A percentile compares a stretch with the other conserved stretches of the same genome.
Conservation (phyloP, 2,329 filamentous ascomycete genomes). For the Colletotrichum tofieldiae region DNA sequence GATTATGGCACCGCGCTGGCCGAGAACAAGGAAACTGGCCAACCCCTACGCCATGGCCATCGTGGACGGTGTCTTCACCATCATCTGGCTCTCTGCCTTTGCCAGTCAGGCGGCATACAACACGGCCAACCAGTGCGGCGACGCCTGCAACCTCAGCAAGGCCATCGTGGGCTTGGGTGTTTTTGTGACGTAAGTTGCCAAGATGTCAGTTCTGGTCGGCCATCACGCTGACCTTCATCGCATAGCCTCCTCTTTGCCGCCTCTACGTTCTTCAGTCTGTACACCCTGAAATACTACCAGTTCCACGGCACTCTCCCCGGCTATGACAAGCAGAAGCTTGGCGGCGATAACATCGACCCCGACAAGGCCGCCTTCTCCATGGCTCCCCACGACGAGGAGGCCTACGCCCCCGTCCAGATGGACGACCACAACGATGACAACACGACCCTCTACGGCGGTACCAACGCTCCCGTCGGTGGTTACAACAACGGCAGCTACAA, state of each 20-base stretch:
- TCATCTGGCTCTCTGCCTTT: constrained; percentile 79
- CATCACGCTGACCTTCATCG: constrained; percentile 37
- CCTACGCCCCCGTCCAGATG: constrained; percentile 74
- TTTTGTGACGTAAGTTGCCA: constrained; percentile 71
- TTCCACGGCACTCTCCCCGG: constrained; percentile 75
- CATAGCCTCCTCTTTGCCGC: constrained; percentile 69
- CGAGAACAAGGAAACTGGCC: constrained; percentile 73
- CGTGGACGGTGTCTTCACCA: constrained; percentile 70
- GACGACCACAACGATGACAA: constrained; percentile 64
- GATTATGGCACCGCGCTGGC: constrained; percentile 75
- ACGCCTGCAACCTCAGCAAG: constrained; percentile 73
- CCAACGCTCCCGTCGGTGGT: constrained; percentile 46
- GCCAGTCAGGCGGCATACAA: constrained; percentile 77
- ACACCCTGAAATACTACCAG: constrained; percentile 74
- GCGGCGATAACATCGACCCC: constrained; percentile 72
- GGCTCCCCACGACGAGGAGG: constrained; percentile 77
- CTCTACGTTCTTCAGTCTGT: constrained; percentile 71
- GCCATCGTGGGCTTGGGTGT: constrained; percentile 75
- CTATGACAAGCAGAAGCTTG: constrained; percentile 66
- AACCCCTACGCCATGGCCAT: constrained; percentile 74
- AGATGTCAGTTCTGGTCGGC: neutral
- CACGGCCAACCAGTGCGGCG: constrained; percentile 67
- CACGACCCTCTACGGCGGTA: constrained; percentile 52
- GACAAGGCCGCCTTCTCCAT: constrained; percentile 80
- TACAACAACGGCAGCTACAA: constrained; percentile 56